phyloP scores from a whole-genome alignment of 2,329 filamentous ascomycete genomes.

The Aspergillus sp. region DNA sequence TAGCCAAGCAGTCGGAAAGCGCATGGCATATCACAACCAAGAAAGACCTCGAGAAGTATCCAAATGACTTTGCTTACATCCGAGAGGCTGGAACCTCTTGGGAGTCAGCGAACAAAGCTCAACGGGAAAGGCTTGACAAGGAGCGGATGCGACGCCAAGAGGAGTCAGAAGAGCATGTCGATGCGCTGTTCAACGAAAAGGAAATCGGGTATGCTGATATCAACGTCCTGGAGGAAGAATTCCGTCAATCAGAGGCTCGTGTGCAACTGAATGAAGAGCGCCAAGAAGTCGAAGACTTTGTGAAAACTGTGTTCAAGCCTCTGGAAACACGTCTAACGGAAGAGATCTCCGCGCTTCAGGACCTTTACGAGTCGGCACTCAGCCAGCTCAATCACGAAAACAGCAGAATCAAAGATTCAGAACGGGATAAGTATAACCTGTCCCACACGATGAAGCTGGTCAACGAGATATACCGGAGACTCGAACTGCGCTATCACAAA shows the following conservation, averaged over 20 bases:
- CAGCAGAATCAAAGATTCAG: conserved; percentile 31
- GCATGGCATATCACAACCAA: conserved; percentile 32
- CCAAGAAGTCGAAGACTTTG: conserved; percentile 52
- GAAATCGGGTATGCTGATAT: conserved; percentile 60
- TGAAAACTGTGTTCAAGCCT: conserved; percentile 50
- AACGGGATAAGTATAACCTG: conserved; percentile 32
- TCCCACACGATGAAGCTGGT: conserved; percentile 47
- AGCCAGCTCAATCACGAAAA: conserved; percentile 42
- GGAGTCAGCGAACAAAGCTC: conserved; percentile 46
- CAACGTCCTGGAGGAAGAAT: conserved; percentile 54
- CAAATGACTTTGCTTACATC: conserved; percentile 46
- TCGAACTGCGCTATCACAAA: conserved; percentile 51
- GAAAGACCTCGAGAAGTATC: conserved; percentile 33
- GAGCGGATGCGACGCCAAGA: conserved; percentile 52
- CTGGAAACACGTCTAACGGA: conserved; percentile 49
- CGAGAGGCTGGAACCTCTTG: conserved; percentile 42
- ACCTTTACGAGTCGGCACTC: conserved; percentile 46
- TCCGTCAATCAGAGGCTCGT: conserved; percentile 52
- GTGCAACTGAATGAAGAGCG: conserved; percentile 54
- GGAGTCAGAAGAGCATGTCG: conserved; percentile 52
- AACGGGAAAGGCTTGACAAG: conserved; percentile 46
- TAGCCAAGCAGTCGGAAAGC: conserved; percentile 34
- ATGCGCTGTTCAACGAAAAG: conserved; percentile 55
- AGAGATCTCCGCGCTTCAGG: conserved; percentile 50
- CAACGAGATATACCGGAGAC: conserved; percentile 46